A percentile compares a stretch with the other conserved stretches of the same genome.
Conservation (phyloP, 2,329 filamentous ascomycete species). For the Rhynchosporium secalis region DNA sequence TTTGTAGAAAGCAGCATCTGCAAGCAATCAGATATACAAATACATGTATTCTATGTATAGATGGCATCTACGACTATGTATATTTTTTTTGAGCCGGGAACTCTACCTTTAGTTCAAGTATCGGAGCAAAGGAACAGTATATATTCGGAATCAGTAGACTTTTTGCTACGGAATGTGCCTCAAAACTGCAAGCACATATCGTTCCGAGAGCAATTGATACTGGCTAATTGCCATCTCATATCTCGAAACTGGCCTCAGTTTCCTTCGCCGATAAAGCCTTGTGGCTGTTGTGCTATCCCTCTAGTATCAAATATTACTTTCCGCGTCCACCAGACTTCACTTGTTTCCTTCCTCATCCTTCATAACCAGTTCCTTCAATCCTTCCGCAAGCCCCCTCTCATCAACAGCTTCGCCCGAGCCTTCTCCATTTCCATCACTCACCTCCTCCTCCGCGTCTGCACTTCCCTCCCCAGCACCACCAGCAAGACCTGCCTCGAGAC, state of each 20-base stretch:
- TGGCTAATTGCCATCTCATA: background rate
- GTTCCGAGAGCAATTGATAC: background rate
- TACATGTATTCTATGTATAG: too few species aligned
- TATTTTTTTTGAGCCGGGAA: too few species aligned
- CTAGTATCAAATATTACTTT: background rate
- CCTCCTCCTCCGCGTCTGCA: slow-evolving; percentile 21
- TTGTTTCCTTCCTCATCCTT: slow-evolving; percentile 10
- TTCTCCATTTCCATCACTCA: slow-evolving; percentile 19
- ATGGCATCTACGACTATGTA: too few species aligned
- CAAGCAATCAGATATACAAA: too few species aligned
- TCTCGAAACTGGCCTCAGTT: background rate
- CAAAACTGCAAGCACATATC: too few species aligned
- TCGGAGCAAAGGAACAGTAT: too few species aligned
- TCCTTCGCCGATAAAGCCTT: background rate
- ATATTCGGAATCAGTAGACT: too few species aligned
- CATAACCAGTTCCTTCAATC: slow-evolving; percentile 13
- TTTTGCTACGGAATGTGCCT: too few species aligned
- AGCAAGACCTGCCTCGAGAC: slow-evolving; percentile 41
- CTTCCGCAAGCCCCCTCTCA: background rate
- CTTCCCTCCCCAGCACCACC: slow-evolving; percentile 30
- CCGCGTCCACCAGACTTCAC: background rate
- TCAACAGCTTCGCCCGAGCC: background rate
- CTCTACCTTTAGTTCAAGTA: too few species aligned
- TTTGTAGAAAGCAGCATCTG: too few species aligned
- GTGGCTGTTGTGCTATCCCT: background rate